Base-by-base conservation (phyloP, 169 alveolate genomes). In the Toxoplasma gondii region DNA sequence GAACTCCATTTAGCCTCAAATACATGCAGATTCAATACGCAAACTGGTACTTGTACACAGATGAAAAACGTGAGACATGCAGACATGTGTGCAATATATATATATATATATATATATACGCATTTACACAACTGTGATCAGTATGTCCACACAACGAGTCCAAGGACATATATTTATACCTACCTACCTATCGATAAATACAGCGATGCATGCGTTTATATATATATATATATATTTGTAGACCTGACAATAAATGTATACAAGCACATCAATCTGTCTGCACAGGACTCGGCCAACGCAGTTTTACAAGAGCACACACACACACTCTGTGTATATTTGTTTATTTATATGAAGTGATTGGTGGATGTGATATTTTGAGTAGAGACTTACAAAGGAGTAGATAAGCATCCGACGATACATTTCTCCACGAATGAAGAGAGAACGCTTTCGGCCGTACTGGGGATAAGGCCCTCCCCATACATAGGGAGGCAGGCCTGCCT, bases 401-500 rank as follows among this genome's bases (percentile, higher is more conserved):
- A 96, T 92, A 53, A 96, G 96, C 96, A 95, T 93, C 49, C 97
- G n/a, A 78, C 97, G 87, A 84, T 96, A 95, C 41, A 95, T 94
- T 83, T 96, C 97, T 74, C 96, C 97, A 38, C 96, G 93, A 19
- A 96, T 94, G 88, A 95, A 81, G 36, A 94, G 93, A 5, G 96
- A 91, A 1, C 88, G 41, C 31, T 70, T 74, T n/a, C 96, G 91
- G 7, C 97, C 93, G 88, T 91, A 94, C 81, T 92, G 94, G 31
- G 96, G 96, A 90, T 96, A 96, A 24, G 95, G 92, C 67, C 97
- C 97, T 24, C 97, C 96, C 95, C 95, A 96, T 27, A 96, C 95
- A n/a, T 96, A 96, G 64, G 97, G 95, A 0, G 97, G 96, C 36
- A 96, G 88, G 44, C 95, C 95, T 7, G 97, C 95, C 54, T 94